These are phyloP conservation scores for Mycosarcoma maydis DNA, from an alignment of 1,284 basidiomycete species.

Conservation along the genomic window DNA sequence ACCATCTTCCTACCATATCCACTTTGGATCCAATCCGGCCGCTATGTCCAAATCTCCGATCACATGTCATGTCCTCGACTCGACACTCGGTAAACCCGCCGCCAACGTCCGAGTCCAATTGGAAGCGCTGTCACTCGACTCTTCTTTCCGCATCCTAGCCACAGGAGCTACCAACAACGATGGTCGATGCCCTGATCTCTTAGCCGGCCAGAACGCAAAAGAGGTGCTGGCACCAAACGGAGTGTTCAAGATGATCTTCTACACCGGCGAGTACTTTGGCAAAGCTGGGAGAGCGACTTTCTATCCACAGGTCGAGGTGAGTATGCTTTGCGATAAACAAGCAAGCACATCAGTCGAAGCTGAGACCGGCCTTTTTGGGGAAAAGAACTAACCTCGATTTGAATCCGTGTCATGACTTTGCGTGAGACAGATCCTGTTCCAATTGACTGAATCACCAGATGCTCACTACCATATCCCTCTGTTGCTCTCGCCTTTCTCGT, in stretches of 20 bases:
- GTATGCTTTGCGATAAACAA: slow-evolving; percentile 20
- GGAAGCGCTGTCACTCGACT: slow-evolving; percentile 31
- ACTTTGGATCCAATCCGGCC: no score
- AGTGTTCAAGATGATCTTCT: slow-evolving; percentile 84
- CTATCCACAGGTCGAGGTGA: slow-evolving; percentile 87
- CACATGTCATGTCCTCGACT: slow-evolving; percentile 90
- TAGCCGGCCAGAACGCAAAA: slow-evolving; percentile 70
- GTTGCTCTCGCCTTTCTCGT: slow-evolving; percentile 88
- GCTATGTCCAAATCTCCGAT: slow-evolving; percentile 71
- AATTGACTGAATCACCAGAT: slow-evolving; percentile 45
- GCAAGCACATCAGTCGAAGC: neutral
- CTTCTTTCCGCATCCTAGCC: slow-evolving; percentile 31
- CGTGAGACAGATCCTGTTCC: slow-evolving; percentile 60
- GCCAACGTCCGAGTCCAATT: slow-evolving; percentile 38
- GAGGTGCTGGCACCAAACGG: slow-evolving; percentile 68
- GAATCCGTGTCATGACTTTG: neutral
- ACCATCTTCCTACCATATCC: slow-evolving; percentile 3
- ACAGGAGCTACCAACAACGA: slow-evolving; percentile 79
- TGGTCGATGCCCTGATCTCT: slow-evolving; percentile 80
- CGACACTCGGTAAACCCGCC: slow-evolving; percentile 84
- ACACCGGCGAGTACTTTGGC: slow-evolving; percentile 83
- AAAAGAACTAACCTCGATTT: no score
- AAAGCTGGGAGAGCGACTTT: slow-evolving; percentile 75
- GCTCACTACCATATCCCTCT: slow-evolving; percentile 88
- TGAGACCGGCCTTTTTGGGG: neutral